Conservation (phyloP, 2,329 filamentous ascomycete species). For the Magnaporthiopsis incrustans region DNA sequence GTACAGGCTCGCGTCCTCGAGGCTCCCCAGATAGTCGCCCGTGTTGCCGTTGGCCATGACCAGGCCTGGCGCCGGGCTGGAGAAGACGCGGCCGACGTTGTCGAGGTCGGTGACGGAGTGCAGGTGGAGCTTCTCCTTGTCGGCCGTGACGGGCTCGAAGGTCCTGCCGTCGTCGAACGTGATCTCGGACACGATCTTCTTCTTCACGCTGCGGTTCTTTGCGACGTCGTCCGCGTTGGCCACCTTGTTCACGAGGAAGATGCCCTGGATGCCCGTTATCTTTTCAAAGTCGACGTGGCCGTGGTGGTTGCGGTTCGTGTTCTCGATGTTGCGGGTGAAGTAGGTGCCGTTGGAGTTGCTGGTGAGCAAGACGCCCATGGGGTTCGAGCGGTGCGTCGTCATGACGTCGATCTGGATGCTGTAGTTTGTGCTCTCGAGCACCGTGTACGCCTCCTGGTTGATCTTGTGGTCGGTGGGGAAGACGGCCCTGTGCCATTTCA, state of each 20-base stretch:
- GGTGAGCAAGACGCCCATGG: constrained; percentile 84
- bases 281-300: constrained; percentile 94
- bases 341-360: constrained; percentile 98
- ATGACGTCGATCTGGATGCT: constrained; percentile 95
- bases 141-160: constrained; percentile 65
- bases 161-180: constrained; percentile 93
- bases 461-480: constrained; percentile 76
- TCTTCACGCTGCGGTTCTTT: constrained; percentile 38
- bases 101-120: constrained; percentile 83
- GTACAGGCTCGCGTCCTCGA: constrained; percentile 69
- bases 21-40: constrained; percentile 63
- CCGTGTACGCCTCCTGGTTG: constrained; percentile 81
- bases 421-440: constrained; percentile 94
- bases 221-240: constrained; percentile 75
- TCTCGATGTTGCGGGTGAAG: constrained; percentile 84
- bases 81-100: constrained; percentile 82
- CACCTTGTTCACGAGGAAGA: constrained; percentile 84
- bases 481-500: constrained; percentile 83
- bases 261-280: constrained; percentile 81
- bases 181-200: constrained; percentile 72
- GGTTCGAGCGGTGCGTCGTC: constrained; percentile 53
- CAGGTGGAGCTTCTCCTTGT: constrained; percentile 62
- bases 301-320: constrained; percentile 73
- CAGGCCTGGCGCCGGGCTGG: constrained; percentile 85
- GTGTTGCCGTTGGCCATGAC: constrained; percentile 93